Evolutionary conservation across 257 asterid species (phyloP), one percentile per base, ranked within the genome.

Genomic region (Paulownia fortunei): DNA sequence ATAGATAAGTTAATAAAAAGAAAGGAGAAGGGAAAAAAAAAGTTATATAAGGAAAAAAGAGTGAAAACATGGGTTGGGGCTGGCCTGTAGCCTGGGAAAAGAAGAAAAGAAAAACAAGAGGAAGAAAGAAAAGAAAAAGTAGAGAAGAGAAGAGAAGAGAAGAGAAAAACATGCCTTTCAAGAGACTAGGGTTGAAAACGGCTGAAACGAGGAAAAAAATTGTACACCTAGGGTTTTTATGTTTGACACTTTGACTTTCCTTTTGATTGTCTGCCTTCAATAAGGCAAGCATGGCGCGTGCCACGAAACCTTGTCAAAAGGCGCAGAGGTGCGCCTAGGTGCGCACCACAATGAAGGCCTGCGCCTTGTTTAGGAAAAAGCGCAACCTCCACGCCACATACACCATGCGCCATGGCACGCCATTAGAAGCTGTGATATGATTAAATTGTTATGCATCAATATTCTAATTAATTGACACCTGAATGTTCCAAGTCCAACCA

Each of bases 381-480:
- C 58, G 4, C 8, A 13, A 27, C 44, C 59, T 56, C 41, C 18
- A 18, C 21, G 78, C 54, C 30, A 8, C 78, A n/a, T n/a, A n/a
- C n/a, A n/a, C n/a, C n/a, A 30, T 76, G 61, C 47, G 26, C 49
- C 30, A 44, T 60, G 23, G 54, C 54, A 16, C 41, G 18, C 74
- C 42, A 73, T 23, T 73, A 1, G 34, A n/a, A 41, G n/a, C 73
- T 63, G 69, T 55, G 61, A 51, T 44, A 54, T 44, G 23, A 37
- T 55, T 27, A 55, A 51, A 44, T 76, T 54, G 69, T 7, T 74
- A 37, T 59, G 36, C 56, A 16, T 21, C 46, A 13, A 34, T 46
- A 41, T 78, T 70, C 42, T 59, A 58, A 60, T n/a, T 42, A 26
- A 27, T 6, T 8, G 59, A 78, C 19, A 51, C 59, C 5, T 41